Base-by-base conservation (phyloP, 495 filamentous ascomycete genomes). In the Aspergillus homomorphus region DNA sequence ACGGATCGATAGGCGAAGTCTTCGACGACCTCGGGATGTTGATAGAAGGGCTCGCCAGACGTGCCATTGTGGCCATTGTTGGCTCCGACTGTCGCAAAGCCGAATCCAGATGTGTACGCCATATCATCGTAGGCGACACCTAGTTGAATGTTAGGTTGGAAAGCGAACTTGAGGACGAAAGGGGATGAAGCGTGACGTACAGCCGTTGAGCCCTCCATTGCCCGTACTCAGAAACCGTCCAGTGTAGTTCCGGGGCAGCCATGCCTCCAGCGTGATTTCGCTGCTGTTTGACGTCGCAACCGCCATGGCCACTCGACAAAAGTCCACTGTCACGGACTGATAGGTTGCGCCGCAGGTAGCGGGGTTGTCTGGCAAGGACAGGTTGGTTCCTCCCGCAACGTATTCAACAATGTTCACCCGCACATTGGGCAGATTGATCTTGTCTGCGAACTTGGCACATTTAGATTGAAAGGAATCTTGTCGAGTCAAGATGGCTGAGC, bases 231-330 rank as follows among this genome's bases (percentile, higher is more conserved):
- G 46, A 60, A 84, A 80, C 5, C 81, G 74, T 8, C 79, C 77
- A 24, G 69, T 74, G 61, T 78, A 86, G 14, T 77, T 61, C 6
- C 71, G 45, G 26, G 85, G 86, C 21, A 88, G 70, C 82, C 83
- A 88, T 16, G 80, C 71, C 65, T 87, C 83, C 43, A 85, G 68
- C 3, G 72, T 79, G 43, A 86, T 80, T 26, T 78, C 72, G 21
- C 80, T 83, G 45, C 67, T 70, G 51, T 76, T 66, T 20, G 82
- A 84, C 0, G 84, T 87, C 1, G 75, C 57, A 9, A 87, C 78
- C 30, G 72, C 74, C 63, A 88, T 76, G 16, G 79, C 77, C 30
- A 87, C 65, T 15, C 85, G 82, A 63, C 85, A 88, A 0, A 82
- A 24, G 60, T 87, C 77, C 1, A 69, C 69, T 1, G 68, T 60